phyloP scores from a whole-genome alignment of 805 yeast species.

The Kuraishia ogatae region DNA sequence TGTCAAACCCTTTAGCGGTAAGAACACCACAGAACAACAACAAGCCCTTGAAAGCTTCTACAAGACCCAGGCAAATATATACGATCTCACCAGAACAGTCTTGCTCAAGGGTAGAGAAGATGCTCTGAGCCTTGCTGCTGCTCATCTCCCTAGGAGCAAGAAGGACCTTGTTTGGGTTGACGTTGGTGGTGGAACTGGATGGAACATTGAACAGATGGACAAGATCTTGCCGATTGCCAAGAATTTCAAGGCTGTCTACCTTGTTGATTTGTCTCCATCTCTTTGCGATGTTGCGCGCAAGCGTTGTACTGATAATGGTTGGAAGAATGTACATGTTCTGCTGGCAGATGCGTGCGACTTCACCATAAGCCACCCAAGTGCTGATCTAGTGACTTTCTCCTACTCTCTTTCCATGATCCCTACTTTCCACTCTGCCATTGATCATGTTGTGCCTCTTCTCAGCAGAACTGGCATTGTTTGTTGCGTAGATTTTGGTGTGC shows the following conservation, averaged over 20 bases:
- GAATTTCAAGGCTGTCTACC: slow-evolving; percentile 56
- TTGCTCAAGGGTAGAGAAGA: slow-evolving; percentile 65
- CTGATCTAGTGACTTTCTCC: slow-evolving; percentile 72
- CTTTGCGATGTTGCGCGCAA: slow-evolving; percentile 62
- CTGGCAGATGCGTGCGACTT: slow-evolving; percentile 75
- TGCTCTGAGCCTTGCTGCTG: slow-evolving; percentile 48
- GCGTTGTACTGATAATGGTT: slow-evolving; percentile 39
- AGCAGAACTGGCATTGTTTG: slow-evolving; percentile 55
- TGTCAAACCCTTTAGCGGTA: slow-evolving; percentile 30
- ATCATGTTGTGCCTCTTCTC: slow-evolving; percentile 47
- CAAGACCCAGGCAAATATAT: slow-evolving; percentile 67
- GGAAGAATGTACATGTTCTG: slow-evolving; percentile 56
- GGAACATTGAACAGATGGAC: slow-evolving; percentile 73
- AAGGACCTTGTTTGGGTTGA: slow-evolving; percentile 61
- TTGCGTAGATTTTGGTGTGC: slow-evolving; percentile 77
- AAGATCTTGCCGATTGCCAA: slow-evolving; percentile 34
- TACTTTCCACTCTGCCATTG: slow-evolving; percentile 69
- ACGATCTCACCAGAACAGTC: slow-evolving; percentile 61
- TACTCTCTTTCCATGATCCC: slow-evolving; percentile 85
- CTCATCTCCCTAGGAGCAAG: slow-evolving; percentile 38
- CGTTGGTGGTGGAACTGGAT: slow-evolving; percentile 84
- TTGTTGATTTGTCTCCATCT: slow-evolving; percentile 72
- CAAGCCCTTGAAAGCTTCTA: slow-evolving; percentile 62
- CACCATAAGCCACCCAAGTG: slow-evolving; percentile 37
- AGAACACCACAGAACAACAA: slow-evolving; percentile 37